Base-by-base conservation (phyloP, 345 rosid genomes). In the Conringia planisiliqua region DNA sequence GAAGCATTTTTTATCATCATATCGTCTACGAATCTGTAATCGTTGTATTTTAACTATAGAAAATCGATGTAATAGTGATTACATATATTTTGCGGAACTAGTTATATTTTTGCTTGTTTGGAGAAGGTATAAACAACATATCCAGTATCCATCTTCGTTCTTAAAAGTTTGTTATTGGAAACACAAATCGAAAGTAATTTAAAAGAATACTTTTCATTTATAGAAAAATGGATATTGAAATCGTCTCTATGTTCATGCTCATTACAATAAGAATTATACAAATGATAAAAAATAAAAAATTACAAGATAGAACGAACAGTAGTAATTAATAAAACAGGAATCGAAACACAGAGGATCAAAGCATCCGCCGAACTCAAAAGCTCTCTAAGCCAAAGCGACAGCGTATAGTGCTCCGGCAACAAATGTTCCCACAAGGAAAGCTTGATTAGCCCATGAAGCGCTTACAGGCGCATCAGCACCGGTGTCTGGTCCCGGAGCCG, bases 341-440 rank as follows among this genome's bases (percentile, higher is more conserved):
- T 36, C 36, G 48, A 46, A 50, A 74, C 32, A 43, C 68, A 48
- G 58, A 55, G 64, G 57, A 69, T 54, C 39, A 9, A 51, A 32
- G 24, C 42, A 62, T 54, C 75, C 69, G 42, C 33, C 50, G 43
- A 13, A 63, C 42, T 65, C 46, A 70, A 40, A 50, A 58, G 36
- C 46, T 24, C 58, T 72, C 77, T 85, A 89, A 66, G 89, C 91
- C 85, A 87, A 83, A 70, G 83, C 68, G 57, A 76, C 81, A 73
- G 89, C 87, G 65, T 84, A 82, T 66, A 87, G 16, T 57, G 84
- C 77, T 56, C 82, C 91, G 6, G 85, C 80, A 11, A 86, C 65
- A 36, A 82, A 85, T 51, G 85, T 86, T 32, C 85, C 87, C 2
- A 83, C 83, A 8, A 84, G 70, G 69, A 84, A 84, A 76, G 79